These are phyloP conservation scores for Meyerozyma carpophila DNA, from an alignment of 1,139 yeast species.

Conservation along the genomic window DNA sequence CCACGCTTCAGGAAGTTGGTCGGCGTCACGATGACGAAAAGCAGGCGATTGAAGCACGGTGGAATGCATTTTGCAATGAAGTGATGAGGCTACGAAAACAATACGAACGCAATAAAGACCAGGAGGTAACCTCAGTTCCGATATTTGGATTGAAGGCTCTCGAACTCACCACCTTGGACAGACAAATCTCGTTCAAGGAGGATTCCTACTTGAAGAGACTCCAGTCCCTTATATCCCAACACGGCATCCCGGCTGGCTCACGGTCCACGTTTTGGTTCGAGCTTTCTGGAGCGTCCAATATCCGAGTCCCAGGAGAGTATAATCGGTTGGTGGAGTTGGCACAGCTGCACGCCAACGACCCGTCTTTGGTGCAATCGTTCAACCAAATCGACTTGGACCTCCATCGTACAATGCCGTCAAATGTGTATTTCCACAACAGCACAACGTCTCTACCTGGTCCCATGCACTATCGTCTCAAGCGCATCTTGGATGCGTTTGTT, in stretches of 20 bases:
- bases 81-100: not conserved
- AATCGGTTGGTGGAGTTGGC: constrained; percentile 19
- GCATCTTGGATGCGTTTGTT: constrained; percentile 51
- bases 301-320: constrained; percentile 48
- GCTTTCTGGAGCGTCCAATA: constrained; percentile 45
- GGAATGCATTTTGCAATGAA: not conserved
- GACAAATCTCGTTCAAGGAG: not conserved
- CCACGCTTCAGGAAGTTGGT: not conserved
- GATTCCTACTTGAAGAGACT: constrained; percentile 16
- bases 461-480: constrained; percentile 42
- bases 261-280: constrained; percentile 51
- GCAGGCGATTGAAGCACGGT: not conserved
- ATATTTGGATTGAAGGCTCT: not conserved
- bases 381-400: constrained; percentile 51
- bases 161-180: not conserved
- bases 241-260: constrained; percentile 45
- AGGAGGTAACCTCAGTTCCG: not conserved
- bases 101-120: not conserved
- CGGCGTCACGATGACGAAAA: not conserved
- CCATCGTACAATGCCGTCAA: constrained; percentile 52
- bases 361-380: constrained; percentile 29
- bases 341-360: constrained; percentile 8
- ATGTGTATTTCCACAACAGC: constrained; percentile 42
- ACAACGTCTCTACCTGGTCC: constrained; percentile 47
- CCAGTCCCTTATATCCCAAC: constrained; percentile 31